Evolutionary conservation across 768 basidiomycete species (phyloP), one percentile per base, ranked within the genome.

Genomic region (Peribolospora kevripleyi): DNA sequence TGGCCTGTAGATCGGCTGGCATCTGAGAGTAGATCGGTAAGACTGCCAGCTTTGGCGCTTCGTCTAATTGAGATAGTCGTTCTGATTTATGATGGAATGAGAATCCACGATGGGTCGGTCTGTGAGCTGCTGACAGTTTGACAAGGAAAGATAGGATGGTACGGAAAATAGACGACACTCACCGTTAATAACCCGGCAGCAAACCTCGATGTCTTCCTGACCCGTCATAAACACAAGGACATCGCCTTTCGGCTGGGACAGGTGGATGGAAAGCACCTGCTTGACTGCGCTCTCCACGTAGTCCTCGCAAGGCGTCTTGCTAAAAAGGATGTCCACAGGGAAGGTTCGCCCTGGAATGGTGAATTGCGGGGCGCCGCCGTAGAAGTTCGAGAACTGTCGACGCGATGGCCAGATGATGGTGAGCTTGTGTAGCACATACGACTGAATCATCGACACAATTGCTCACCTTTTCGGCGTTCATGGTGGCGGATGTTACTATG

Each of bases 181-280:
- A 87, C 88, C 88, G 67, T 81, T 76, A 14, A 95, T 72, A 41
- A 97, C 91, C 63, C 85, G 82, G 65, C 93, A 98, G 8, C 88
- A 97, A 40, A 86, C 76, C 68, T 97, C 91, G 57, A 98, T 98
- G 66, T 98, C 91, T 69, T 97, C 93, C 70, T 97, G 93, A 43
- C 93, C 93, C 38, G 93, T 98, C 91, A 97, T 97, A 68, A 98
- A 98, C 37, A 97, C 87, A 46, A 98, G 72, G 52, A 97, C 84
- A 69, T 98, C 93, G 10, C 93, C 93, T 0, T 79, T 77, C 25
- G 91, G 87, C 13, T 82, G 75, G 2, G 91, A 87, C 46, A 97
- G 72, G 66, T 98, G 91, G 48, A 98, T 97, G 64, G 91, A 85
- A 39, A 97, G 74, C 11, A 97, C 84, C 68, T 98, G 91, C 71